A percentile compares a stretch with the other conserved stretches of the same genome.
Conservation (phyloP, 495 filamentous ascomycete species). For the Bryoglossum gracile region DNA sequence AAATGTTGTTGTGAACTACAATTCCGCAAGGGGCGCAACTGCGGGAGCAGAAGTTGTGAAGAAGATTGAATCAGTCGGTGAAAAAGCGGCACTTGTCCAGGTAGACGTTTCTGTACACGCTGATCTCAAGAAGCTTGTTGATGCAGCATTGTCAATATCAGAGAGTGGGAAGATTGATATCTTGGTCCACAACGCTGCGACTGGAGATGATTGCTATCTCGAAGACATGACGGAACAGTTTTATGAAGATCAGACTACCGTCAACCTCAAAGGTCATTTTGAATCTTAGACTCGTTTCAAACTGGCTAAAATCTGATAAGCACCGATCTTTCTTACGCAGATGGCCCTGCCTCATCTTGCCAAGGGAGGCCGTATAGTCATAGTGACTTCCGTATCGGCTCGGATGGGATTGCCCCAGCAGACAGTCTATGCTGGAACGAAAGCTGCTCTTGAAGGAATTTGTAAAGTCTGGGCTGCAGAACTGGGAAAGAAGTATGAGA, state of each 20-base stretch:
- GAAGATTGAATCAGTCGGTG: conserved; percentile 38
- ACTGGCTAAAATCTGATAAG: conserved; percentile 16
- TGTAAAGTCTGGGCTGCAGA: conserved; percentile 30
- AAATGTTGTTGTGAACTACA: conserved; percentile 53
- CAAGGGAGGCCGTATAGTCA: conserved; percentile 11
- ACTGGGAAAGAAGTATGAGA: conserved; percentile 29
- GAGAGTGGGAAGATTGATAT: conserved; percentile 59
- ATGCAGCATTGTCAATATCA: conserved; percentile 42
- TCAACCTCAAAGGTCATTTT: conserved; percentile 53
- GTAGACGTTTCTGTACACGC: conserved; percentile 36
- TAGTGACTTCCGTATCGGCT: conserved; percentile 7
- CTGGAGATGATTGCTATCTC: conserved; percentile 44
- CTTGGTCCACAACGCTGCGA: conserved; percentile 52
- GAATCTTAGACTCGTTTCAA: background rate
- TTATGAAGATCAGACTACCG: conserved; percentile 41
- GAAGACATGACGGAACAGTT: conserved; percentile 47
- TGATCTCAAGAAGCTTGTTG: conserved; percentile 46
- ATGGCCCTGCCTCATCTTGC: conserved; percentile 19
- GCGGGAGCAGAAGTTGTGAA: conserved; percentile 5
- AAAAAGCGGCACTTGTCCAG: conserved; percentile 55
- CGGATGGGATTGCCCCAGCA: conserved; percentile 7
- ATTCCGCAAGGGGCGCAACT: background rate
- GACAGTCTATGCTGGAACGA: conserved; percentile 5
- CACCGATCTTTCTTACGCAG: conserved; percentile 25
- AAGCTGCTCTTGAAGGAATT: conserved; percentile 29